phyloP scores from a whole-genome alignment of 441 rosid species.

The Aleurites moluccanus region DNA sequence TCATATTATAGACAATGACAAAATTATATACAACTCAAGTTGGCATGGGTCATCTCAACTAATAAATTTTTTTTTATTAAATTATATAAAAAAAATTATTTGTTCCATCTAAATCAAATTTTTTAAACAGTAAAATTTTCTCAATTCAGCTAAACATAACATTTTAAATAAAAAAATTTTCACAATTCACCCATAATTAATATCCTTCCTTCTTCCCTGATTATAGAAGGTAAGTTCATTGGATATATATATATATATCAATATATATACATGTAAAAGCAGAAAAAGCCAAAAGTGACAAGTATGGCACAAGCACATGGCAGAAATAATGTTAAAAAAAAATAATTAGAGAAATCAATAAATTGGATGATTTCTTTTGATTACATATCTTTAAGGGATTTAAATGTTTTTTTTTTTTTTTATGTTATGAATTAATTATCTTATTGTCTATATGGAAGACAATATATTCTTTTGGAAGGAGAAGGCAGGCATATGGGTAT shows the following conservation, averaged over 20 bases:
- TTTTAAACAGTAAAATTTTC: no score
- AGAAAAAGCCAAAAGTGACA: conserved; percentile 21
- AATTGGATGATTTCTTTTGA: not conserved
- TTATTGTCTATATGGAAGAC: conserved; percentile 11
- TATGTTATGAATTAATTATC: not conserved
- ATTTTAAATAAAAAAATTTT: no score
- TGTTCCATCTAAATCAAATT: no score
- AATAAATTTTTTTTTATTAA: no score
- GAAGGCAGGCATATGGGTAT: conserved; percentile 17
- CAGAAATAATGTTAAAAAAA: conserved; percentile 17
- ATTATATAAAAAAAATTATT: no score
- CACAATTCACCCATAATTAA: no score
- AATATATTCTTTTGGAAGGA: conserved; percentile 15
- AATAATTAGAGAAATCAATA: not conserved
- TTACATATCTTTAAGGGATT: conserved; percentile 25
- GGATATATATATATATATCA: not conserved
- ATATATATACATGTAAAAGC: not conserved
- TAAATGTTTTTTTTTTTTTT: conserved; percentile 5
- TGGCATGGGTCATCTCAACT: no score
- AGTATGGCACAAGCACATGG: conserved; percentile 4
- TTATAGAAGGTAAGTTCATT: conserved; percentile 1
- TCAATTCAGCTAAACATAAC: no score
- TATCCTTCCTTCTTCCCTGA: no score
- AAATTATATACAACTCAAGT: no score
- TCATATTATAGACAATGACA: no score